Evolutionary conservation across 257 asterid species (phyloP).

Genomic region (Solanum habrochaites): DNA sequence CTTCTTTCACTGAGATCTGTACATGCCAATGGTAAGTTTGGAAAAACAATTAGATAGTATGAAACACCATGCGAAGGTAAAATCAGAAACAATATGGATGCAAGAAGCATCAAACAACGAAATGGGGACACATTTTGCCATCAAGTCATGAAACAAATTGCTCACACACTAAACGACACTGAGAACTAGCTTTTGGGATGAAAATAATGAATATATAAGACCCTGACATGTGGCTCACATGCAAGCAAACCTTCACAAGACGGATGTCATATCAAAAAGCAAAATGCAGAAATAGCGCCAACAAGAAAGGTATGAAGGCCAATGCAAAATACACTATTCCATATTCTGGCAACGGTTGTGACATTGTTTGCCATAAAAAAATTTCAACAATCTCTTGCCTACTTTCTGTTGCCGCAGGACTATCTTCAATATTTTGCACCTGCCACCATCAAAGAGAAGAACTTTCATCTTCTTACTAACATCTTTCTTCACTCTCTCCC

Average conservation of each 20-base stretch:
- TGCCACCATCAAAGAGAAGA: background rate
- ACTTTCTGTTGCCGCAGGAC: background rate
- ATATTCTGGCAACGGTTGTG: background rate
- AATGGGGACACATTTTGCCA: background rate
- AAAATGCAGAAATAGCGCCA: background rate
- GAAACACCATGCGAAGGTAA: background rate
- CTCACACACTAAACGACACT: background rate
- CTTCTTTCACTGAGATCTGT: slow-evolving; percentile 86
- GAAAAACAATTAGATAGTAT: background rate
- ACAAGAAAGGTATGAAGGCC: background rate
- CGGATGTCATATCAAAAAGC: background rate
- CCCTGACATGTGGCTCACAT: background rate
- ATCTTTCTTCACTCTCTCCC: background rate
- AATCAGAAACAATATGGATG: background rate
- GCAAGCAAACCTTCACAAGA: background rate
- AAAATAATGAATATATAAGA: background rate
- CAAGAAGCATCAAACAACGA: background rate
- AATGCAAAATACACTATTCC: background rate
- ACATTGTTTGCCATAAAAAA: background rate
- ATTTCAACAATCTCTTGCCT: background rate
- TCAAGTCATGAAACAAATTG: background rate
- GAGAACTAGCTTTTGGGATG: background rate
- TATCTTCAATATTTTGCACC: background rate
- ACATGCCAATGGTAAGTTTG: slow-evolving; percentile 12
- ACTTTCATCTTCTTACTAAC: background rate